Evolutionary conservation across 1,284 basidiomycete genomes (phyloP), one percentile per base, ranked within the genome.

Genomic region (Malassezia sympodialis): DNA sequence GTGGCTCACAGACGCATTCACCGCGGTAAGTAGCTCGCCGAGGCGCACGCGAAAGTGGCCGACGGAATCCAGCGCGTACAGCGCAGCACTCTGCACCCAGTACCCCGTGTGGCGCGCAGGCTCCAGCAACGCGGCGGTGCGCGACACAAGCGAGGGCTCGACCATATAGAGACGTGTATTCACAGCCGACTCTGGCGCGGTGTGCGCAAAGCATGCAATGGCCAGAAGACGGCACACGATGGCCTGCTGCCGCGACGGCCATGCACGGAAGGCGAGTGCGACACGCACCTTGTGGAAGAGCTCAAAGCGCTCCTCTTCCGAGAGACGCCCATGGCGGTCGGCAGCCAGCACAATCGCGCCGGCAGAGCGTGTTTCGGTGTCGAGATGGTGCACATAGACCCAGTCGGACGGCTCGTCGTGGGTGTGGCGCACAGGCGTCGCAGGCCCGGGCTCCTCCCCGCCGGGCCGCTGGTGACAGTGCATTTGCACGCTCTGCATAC

Each of bases 1-100:
- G 72, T 98, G 94, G 68, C 90, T 96, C 58, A 96, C 89, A 48
- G 90, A 90, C 17, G 90, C 91, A 69, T 94, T 94, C 46, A 96
- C 82, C 1, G 91, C 84, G 14, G 85, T 85, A 40, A 96, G 78
- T 27, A 96, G 89, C 69, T 96, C 93, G 61, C 84, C 82, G 34
- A 88, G 81, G 72, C 85, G 88, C 60, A 78, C 79, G 54, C 88
- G 82, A 73, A 94, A 93, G 60, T 88, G 82, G 4, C 84, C 85
- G 54, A 94, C 82, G 4, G 88, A 88, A 75, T 98, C 94, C 49
- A 98, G 79, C 10, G 89, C 87, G 47, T 87, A 82, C 53, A 98
- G 80, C 12, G 90, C 87, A 3, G 87, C 85, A 1, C 84, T 86
- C 72, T 90, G 87, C 26, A 72, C 49, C 28, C 49, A 42, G 51